A percentile compares a stretch with the other conserved stretches of the same genome.
Evolutionary conservation across 139 green algal genomes (phyloP).

Genomic region (Parachlorella kessleri): DNA sequence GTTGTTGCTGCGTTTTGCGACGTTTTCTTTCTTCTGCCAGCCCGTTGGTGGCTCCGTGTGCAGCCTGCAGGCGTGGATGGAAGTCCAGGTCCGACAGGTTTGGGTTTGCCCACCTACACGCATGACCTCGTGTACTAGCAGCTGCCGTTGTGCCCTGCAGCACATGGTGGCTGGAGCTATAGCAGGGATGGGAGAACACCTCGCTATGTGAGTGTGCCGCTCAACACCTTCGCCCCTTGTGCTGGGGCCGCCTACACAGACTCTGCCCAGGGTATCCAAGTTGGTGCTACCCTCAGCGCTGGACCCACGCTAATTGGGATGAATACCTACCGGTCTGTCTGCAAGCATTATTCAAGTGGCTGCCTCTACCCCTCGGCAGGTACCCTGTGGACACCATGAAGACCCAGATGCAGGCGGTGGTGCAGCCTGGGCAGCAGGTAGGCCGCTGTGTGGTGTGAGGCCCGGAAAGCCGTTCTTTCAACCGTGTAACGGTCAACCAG

Average conservation of each 20-base stretch:
- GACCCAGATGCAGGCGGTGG: slow-evolving; percentile 94
- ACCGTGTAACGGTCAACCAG: no score
- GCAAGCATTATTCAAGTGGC: not conserved
- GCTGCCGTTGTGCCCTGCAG: slow-evolving; percentile 43
- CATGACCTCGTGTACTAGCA: not conserved
- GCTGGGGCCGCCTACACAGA: not conserved
- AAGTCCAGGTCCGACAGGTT: no score
- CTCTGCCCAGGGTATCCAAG: no score
- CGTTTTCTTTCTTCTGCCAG: not conserved
- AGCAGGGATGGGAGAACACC: slow-evolving; percentile 95
- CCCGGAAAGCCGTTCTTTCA: no score
- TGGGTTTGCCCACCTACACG: no score
- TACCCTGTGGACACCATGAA: slow-evolving; percentile 95
- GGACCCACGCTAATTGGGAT: not conserved
- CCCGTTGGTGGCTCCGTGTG: not conserved
- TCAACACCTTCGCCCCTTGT: slow-evolving; percentile 63
- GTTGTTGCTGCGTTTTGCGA: not conserved
- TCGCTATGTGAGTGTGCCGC: no score
- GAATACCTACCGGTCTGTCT: not conserved
- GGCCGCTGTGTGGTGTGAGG: no score
- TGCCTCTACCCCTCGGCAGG: no score
- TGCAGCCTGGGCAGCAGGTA: slow-evolving; percentile 84
- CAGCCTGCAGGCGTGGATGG: no score
- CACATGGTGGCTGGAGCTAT: slow-evolving; percentile 88
- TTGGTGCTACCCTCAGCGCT: not conserved